These are phyloP conservation scores for Agaricus blazei DNA, from an alignment of 768 basidiomycete genomes.

Conservation along the genomic window DNA sequence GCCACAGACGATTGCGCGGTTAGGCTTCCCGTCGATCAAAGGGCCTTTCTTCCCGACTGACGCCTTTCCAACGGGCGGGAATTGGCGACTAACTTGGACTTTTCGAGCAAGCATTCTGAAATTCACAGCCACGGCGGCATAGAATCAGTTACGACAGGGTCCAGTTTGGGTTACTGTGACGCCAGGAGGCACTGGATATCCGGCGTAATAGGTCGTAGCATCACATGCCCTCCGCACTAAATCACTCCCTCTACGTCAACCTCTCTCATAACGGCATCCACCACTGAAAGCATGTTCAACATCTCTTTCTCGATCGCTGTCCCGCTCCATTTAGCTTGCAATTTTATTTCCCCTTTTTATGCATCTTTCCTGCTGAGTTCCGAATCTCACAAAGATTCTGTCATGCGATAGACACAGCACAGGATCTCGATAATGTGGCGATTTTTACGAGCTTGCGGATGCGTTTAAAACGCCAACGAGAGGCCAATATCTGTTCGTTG, in stretches of 20 bases:
- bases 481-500: conserved; percentile 13
- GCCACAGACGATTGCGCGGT: conserved; percentile 5
- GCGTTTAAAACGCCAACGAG: neutral
- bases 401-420: neutral
- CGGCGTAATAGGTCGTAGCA: neutral
- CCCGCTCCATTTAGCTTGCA: neutral
- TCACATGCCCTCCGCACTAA: neutral
- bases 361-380: neutral
- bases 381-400: neutral
- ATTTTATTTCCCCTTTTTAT: conserved; percentile 1
- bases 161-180: neutral
- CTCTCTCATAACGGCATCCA: conserved; percentile 1
- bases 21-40: neutral
- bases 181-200: neutral
- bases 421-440: neutral
- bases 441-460: neutral
- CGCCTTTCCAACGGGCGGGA: neutral
- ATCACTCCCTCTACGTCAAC: conserved; percentile 3
- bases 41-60: neutral
- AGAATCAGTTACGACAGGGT: neutral
- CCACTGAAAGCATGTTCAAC: neutral
- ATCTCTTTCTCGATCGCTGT: neutral
- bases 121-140: neutral
- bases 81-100: neutral
- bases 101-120: neutral